A percentile compares a stretch with the other conserved stretches of the same genome.
Evolutionary conservation across 441 rosid species (phyloP).

Genomic region (Hura crepitans): DNA sequence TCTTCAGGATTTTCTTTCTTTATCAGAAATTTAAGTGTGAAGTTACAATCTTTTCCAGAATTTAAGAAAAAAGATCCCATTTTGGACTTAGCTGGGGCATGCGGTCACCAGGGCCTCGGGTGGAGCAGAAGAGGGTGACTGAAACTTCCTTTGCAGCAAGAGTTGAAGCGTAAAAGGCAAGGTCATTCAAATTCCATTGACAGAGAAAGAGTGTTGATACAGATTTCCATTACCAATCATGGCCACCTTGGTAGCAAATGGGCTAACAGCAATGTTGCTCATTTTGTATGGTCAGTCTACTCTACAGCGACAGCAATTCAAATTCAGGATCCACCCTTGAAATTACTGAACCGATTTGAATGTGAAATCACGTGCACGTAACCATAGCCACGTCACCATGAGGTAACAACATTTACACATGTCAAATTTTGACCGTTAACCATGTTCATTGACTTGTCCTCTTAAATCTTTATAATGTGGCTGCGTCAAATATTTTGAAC

Average conservation of each 20-base stretch:
- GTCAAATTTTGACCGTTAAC: too few relatives aligned
- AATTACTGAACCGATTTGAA: too few relatives aligned
- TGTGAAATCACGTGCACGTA: too few relatives aligned
- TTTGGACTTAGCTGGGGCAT: slow-evolving; percentile 72
- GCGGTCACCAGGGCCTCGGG: slow-evolving; percentile 82
- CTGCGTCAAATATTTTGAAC: too few relatives aligned
- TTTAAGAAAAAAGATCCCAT: background rate
- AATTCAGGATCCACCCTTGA: too few relatives aligned
- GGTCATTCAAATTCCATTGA: background rate
- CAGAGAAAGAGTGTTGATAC: slow-evolving; percentile 14
- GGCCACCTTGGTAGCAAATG: slow-evolving; percentile 55
- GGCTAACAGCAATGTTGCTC: slow-evolving; percentile 43
- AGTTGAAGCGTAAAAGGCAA: slow-evolving; percentile 61
- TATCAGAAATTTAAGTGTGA: background rate
- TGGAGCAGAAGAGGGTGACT: slow-evolving; percentile 70
- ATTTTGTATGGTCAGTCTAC: slow-evolving; percentile 7
- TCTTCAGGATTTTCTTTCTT: slow-evolving; percentile 56
- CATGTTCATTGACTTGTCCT: too few relatives aligned
- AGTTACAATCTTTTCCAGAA: background rate
- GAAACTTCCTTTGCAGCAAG: slow-evolving; percentile 61
- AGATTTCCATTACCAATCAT: slow-evolving; percentile 73
- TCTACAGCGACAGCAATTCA: too few relatives aligned
- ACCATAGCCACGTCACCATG: too few relatives aligned
- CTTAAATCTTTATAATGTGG: too few relatives aligned
- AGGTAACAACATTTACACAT: too few relatives aligned